Base-by-base conservation (phyloP, 2,329 filamentous ascomycete species). In the Mycosphaerella sp. region DNA sequence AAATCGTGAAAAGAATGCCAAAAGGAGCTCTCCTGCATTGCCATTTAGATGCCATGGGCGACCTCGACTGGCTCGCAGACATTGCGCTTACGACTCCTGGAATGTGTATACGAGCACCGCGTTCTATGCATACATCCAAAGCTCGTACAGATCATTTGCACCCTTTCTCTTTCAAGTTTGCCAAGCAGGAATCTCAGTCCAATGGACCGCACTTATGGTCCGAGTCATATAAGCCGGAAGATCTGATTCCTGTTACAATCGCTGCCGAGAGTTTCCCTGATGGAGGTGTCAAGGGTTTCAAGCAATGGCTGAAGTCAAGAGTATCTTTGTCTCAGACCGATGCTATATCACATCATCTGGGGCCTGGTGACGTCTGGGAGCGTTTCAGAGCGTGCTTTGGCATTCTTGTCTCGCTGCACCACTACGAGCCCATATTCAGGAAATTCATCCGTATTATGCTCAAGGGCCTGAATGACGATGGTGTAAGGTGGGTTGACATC, bases 381-480 rank as follows among this genome's bases (percentile, higher is more conserved):
- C 90, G 93, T 64, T 95, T 96, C 70, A 73, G 94, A 68, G 54
- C 79, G 40, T 86, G 84, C 55, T 95, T 96, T 69, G 71, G 77
- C 2, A 79, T 91, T 3, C 76, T 91, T 40, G 80, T 80, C 36
- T 84, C 82, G 13, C 79, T 95, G 45, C 77, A 95, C 43, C 87
- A 86, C 70, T 95, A 96, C 70, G 91, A 96, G 70, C 90, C 90
- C 12, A 87, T 97, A 56, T 91, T 87, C 71, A 81, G 89, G 18
- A 74, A 75, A 14, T 94, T 89, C 63, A 72, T 96, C 54, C 81
- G 79, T 25, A 78, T 80, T 17, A 76, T 96, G 61, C 80, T 95
- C 68, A 73, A 73, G 43, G 77, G 84, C 42, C 75, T 96, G 17
- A 75, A 84, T n/a, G 80, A 80, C 3, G 91, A 98, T 66, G 89